These are phyloP conservation scores for Trichoderma breve DNA, from an alignment of 2,329 filamentous ascomycete genomes.

Conservation along the genomic window DNA sequence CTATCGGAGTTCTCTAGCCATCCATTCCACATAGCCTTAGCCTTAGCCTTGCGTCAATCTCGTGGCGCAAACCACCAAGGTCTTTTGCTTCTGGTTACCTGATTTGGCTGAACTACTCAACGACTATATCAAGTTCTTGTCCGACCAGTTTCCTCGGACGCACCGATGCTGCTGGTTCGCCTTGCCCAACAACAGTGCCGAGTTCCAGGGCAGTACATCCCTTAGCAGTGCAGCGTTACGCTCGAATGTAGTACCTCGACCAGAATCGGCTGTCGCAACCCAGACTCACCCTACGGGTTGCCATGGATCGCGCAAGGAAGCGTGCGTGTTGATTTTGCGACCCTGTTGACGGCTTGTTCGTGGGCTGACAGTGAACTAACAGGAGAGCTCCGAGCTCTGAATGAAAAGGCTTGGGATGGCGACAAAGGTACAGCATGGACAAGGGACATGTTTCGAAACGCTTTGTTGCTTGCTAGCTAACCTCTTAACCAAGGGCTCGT, in stretches of 20 bases:
- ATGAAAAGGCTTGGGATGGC: conserved; percentile 83
- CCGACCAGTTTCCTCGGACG: conserved; percentile 32
- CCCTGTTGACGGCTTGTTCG: neutral
- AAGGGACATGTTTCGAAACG: neutral
- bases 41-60: conserved; percentile 11
- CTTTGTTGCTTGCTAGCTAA: neutral
- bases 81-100: conserved; percentile 8
- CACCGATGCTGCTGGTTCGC: conserved; percentile 43
- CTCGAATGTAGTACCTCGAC: conserved; percentile 48
- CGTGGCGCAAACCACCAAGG: conserved; percentile 9
- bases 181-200: conserved; percentile 35
- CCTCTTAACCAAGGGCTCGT: conserved; percentile 63
- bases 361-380: neutral
- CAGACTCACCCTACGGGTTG: conserved; percentile 36
- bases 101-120: conserved; percentile 6
- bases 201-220: conserved; percentile 39
- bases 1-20: conserved; percentile 4
- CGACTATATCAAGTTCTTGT: conserved; percentile 11
- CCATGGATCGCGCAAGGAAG: conserved; percentile 65
- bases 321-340: conserved; percentile 38
- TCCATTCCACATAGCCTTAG: conserved; percentile 6
- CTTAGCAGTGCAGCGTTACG: conserved; percentile 40
- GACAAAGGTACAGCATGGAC: conserved; percentile 64
- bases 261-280: conserved; percentile 20
- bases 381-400: conserved; percentile 90